Conservation (phyloP, 139 green algal species). For the Ostreobium quekettii region DNA sequence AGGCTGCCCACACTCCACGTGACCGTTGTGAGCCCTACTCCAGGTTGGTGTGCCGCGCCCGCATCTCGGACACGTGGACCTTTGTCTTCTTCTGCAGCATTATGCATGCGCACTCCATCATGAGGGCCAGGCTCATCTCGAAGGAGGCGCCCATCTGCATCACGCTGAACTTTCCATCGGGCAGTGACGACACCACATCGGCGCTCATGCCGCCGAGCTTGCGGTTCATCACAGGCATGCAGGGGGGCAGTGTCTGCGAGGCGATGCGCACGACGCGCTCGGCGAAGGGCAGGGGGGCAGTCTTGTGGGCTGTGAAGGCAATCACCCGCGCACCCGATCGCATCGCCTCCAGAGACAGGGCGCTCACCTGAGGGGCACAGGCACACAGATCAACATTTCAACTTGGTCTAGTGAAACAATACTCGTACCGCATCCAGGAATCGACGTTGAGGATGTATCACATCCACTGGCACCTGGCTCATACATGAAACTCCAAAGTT, state of each 20-base stretch:
- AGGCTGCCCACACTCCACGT: too few relatives aligned
- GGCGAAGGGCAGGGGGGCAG: slow-evolving; percentile 7
- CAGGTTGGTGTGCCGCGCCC: neutral
- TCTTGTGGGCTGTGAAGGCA: slow-evolving; percentile 15
- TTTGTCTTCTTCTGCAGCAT: slow-evolving; percentile 10
- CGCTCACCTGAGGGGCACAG: slow-evolving; percentile 12
- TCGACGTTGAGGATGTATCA: too few relatives aligned
- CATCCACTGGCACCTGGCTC: too few relatives aligned
- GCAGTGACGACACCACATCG: slow-evolving; percentile 14
- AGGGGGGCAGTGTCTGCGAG: slow-evolving; percentile 14
- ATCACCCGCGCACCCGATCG: slow-evolving; percentile 3
- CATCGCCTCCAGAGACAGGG: slow-evolving; percentile 15
- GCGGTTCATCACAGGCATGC: slow-evolving; percentile 16
- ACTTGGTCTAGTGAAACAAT: too few relatives aligned
- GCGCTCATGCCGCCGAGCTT: neutral
- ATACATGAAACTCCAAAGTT: too few relatives aligned
- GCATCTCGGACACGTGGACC: neutral
- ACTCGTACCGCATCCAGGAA: too few relatives aligned
- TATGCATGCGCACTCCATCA: neutral
- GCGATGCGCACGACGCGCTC: slow-evolving; percentile 9
- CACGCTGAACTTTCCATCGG: slow-evolving; percentile 9
- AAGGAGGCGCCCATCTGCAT: slow-evolving; percentile 13
- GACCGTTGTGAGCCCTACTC: too few relatives aligned
- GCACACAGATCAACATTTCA: too few relatives aligned
- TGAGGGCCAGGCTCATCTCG: neutral